Conservation (phyloP, 2,329 filamentous ascomycete genomes). For the Tolypocladium album region DNA sequence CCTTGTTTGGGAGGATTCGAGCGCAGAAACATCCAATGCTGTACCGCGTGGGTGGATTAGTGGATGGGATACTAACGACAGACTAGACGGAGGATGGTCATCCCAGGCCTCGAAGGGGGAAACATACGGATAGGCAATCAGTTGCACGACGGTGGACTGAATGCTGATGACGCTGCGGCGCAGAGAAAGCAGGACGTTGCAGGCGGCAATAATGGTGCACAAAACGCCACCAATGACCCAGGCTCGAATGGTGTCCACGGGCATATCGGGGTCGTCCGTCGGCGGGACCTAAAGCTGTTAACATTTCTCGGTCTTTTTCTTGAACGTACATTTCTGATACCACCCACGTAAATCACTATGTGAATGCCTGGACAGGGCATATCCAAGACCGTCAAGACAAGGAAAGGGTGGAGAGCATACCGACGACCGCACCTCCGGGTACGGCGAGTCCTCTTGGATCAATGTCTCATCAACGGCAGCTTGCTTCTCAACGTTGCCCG, state of each 20-base stretch:
- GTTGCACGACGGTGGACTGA: conserved; percentile 42
- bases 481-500: conserved; percentile 32
- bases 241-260: conserved; percentile 47
- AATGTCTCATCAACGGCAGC: conserved; percentile 31
- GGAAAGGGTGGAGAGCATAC: conserved; percentile 1
- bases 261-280: conserved; percentile 37
- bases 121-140: conserved; percentile 37
- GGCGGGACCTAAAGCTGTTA: conserved; percentile 1
- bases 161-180: conserved; percentile 40
- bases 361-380: too few species aligned
- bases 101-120: not conserved
- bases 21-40: conserved; percentile 20
- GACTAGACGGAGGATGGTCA: not conserved
- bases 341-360: too few species aligned
- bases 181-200: conserved; percentile 42
- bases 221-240: conserved; percentile 48
- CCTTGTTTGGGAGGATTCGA: conserved; percentile 17
- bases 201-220: conserved; percentile 43
- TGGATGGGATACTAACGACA: not conserved
- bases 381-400: not conserved
- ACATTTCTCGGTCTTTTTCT: not conserved
- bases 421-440: conserved; percentile 13
- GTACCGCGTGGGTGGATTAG: conserved; percentile 4
- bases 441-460: conserved; percentile 39
- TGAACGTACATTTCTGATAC: not conserved